phyloP scores from a whole-genome alignment of 306 rosid species.

The Begonia loranthoides region DNA sequence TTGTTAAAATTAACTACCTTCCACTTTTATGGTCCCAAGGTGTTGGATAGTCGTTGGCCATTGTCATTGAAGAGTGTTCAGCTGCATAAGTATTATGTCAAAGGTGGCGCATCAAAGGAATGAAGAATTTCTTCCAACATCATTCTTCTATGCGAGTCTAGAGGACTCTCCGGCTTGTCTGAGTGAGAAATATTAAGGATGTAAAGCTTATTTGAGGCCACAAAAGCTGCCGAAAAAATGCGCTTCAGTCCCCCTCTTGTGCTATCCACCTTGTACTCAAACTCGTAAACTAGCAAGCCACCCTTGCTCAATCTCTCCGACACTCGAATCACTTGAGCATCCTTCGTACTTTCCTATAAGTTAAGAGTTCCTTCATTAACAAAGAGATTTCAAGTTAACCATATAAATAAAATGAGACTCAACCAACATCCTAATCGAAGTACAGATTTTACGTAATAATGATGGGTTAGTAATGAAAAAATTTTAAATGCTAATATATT shows the following conservation, averaged over 20 bases:
- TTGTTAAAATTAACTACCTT: neutral
- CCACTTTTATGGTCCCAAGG: neutral
- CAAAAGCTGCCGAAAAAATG: constrained; percentile 82
- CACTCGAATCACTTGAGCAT: constrained; percentile 48
- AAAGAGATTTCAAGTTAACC: neutral
- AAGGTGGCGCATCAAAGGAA: constrained; percentile 32
- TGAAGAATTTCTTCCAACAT: constrained; percentile 37
- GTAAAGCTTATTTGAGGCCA: constrained; percentile 76
- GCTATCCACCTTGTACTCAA: constrained; percentile 68
- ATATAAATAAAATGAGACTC: too few relatives aligned
- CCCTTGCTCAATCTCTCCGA: constrained; percentile 58
- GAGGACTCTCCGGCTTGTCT: constrained; percentile 79
- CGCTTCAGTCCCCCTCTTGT: constrained; percentile 83
- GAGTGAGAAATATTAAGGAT: constrained; percentile 63
- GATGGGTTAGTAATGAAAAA: neutral
- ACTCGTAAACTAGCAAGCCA: constrained; percentile 62
- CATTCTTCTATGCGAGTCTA: constrained; percentile 28
- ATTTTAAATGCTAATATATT: too few relatives aligned
- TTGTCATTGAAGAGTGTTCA: neutral
- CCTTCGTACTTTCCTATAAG: constrained; percentile 75
- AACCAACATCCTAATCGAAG: too few relatives aligned
- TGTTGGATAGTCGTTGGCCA: neutral
- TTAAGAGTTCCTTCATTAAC: neutral
- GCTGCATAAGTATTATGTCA: constrained; percentile 6
- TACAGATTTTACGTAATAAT: neutral